Base-by-base conservation (phyloP, 345 rosid species). In the Sonneratia alba region DNA sequence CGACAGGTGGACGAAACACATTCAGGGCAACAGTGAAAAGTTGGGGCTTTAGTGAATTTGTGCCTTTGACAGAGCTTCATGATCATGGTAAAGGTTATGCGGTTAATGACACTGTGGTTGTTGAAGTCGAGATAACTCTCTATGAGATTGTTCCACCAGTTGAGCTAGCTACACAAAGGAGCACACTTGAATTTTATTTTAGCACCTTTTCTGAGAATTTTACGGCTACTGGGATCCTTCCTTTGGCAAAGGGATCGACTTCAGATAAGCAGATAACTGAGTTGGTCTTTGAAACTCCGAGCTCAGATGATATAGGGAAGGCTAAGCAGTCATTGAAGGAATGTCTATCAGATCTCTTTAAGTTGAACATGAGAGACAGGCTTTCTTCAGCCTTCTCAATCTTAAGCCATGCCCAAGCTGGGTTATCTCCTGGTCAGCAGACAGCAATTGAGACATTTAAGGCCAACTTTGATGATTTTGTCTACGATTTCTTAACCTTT, bases 381-480 rank as follows among this genome's bases (percentile, higher is more conserved):
- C 63, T 57, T n/a, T 37, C 42, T 36, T 65, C 68, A 12, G 43
- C 68, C 38, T 11, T 36, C 7, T 34, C 43, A 14, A 36, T 36
- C 36, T 64, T 64, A 64, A 64, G 67, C 40, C 38, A 36, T 64
- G 38, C 68, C 68, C 18, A 18, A 65, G 68, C 43, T 19, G 42
- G 68, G 11, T 37, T 65, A 36, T 65, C 68, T 65, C 38, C 45
- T 42, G 45, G 45, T 9, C 45, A 42, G 10, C 45, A 42, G 45
- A 42, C 2, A 42, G 45, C 45, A 42, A 42, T 13, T 6, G 68
- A 36, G 32, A 19, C 11, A 62, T 62, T 36, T 34, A 65, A 12
- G 43, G 68, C 68, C 68, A 16, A 69, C 57, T 24, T 49, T 69
- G 37, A 69, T 27, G 61, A 32, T 24, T 45, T 43, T 68, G 10